Base-by-base conservation (phyloP, 371 early-diverging fungal genomes). In the Capillidium rhysosporum region DNA sequence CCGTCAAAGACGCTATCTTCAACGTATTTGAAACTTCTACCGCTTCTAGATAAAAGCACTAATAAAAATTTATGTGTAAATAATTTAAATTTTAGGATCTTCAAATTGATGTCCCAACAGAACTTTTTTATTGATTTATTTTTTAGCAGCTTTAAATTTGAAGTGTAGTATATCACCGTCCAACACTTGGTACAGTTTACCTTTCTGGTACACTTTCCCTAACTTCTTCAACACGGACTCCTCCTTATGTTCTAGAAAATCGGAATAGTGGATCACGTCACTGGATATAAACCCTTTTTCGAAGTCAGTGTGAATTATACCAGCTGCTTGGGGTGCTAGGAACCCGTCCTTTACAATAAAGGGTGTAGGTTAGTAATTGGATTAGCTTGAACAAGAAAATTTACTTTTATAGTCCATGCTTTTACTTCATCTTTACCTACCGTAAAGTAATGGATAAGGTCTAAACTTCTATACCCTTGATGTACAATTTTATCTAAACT, bases 211-310 rank as follows among this genome's bases (percentile, higher is more conserved):
- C 68, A 87, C 93, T 68, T 93, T 93, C 34, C 99, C 99, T 81
- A 25, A 84, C 84, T 75, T 95, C 96, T 49, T 98, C 92, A 16
- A 86, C 85, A 16, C 75, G 65, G 63, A 97, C 98, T 25, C 55
- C 28, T 26, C 20, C 16, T n/a, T 84, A 10, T 76, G 67, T 54
- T 85, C 85, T 62, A 83, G 72, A 53, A 97, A 65, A 60, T 92
- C 94, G 2, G 76, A 77, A 59, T 75, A 95, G 56, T 75, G 72
- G 83, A 89, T 90, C 20, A 95, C 82, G 75, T 99, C 99, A 29
- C 94, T 98, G 80, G 89, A 86, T 62, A 99, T 92, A 63, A 99
- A 98, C 57, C 96, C 85, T 61, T 80, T 72, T 62, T 92, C 94
- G 65, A 99, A 97, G 63, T 99, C 98, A 28, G 86, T 79, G 71